These are phyloP conservation scores for Combretum micranthum DNA, from an alignment of 345 rosid genomes.

Conservation along the genomic window DNA sequence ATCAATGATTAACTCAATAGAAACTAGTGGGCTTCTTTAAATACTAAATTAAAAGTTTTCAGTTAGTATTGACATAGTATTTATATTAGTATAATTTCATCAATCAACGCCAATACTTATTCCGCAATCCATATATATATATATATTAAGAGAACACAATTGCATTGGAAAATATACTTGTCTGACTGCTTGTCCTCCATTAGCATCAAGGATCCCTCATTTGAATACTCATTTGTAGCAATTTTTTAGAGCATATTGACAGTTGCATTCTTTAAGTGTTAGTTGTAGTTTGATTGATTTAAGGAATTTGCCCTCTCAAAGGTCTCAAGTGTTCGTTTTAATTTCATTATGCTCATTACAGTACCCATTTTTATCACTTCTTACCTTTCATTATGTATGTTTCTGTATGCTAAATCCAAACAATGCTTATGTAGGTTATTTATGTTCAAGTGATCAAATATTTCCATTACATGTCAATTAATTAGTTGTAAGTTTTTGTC, in stretches of 20 bases:
- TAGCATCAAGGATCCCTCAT: conserved; percentile 39
- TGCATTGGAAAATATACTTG: no score
- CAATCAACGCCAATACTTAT: no score
- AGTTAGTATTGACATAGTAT: no score
- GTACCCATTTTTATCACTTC: conserved; percentile 65
- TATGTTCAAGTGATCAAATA: conserved; percentile 39
- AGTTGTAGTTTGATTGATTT: conserved; percentile 64
- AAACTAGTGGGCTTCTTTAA: no score
- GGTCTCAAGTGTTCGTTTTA: conserved; percentile 52
- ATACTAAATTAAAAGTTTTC: no score
- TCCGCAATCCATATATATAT: conserved; percentile 53
- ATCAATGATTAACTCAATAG: no score
- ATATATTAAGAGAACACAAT: conserved; percentile 53
- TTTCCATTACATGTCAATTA: conserved; percentile 58
- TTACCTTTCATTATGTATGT: conserved; percentile 57
- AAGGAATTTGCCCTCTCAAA: conserved; percentile 61
- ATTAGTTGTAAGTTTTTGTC: conserved; percentile 88
- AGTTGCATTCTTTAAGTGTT: conserved; percentile 50
- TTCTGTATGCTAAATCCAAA: conserved; percentile 61
- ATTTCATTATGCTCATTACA: conserved; percentile 64
- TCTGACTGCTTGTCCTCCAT: conserved; percentile 34
- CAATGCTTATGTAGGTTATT: conserved; percentile 46
- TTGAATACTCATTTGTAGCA: conserved; percentile 51
- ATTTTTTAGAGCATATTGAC: conserved; percentile 41
- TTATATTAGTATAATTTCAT: no score